Evolutionary conservation across 768 basidiomycete genomes (phyloP).

Genomic region (Lactifluus pinguis): DNA sequence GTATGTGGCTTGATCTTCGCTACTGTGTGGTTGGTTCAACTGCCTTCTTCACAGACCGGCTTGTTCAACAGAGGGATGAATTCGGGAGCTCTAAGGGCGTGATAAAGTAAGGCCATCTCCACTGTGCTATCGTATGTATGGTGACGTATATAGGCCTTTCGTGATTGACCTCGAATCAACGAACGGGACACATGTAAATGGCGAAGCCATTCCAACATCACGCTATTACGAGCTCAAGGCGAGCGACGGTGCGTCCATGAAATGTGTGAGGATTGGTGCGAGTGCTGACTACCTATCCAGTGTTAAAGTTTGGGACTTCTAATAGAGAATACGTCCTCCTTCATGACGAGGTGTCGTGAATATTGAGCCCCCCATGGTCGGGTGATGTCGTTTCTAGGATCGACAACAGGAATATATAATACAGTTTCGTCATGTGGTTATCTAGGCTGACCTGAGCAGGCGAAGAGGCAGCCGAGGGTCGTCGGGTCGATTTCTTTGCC

Average conservation of each 20-base stretch:
- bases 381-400: background rate
- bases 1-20: slow-evolving; percentile 33
- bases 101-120: slow-evolving; percentile 59
- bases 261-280: background rate
- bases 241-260: slow-evolving; percentile 55
- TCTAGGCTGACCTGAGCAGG: background rate
- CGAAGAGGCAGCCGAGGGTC: too few species aligned
- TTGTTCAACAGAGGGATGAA: slow-evolving; percentile 81
- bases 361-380: background rate
- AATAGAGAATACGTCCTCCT: slow-evolving; percentile 77
- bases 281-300: slow-evolving; percentile 30
- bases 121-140: background rate
- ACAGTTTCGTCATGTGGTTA: background rate
- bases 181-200: slow-evolving; percentile 90
- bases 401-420: background rate
- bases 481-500: too few species aligned
- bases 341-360: slow-evolving; percentile 55
- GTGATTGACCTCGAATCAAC: slow-evolving; percentile 99
- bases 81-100: slow-evolving; percentile 68
- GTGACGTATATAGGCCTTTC: slow-evolving; percentile 58
- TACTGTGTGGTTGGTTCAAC: background rate
- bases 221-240: slow-evolving; percentile 79
- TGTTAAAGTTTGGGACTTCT: slow-evolving; percentile 80
- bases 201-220: slow-evolving; percentile 71
- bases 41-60: slow-evolving; percentile 47